phyloP scores from a whole-genome alignment of 768 basidiomycete genomes.

The Obba rivulosa region DNA sequence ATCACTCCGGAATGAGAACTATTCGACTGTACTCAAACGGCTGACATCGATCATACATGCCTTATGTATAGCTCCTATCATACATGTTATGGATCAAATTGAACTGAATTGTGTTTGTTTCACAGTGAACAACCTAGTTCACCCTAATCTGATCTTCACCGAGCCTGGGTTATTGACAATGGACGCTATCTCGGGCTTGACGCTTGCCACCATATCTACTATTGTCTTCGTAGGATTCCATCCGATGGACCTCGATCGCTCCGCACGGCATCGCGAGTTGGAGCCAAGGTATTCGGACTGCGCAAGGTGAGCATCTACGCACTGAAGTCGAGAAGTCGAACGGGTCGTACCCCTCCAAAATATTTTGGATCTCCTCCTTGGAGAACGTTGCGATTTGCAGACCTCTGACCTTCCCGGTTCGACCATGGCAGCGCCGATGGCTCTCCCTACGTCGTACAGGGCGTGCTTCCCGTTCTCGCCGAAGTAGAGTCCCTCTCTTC shows the following conservation, averaged over 20 bases:
- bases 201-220: conserved; percentile 11
- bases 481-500: conserved; percentile 30
- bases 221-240: conserved; percentile 10
- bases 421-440: conserved; percentile 27
- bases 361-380: conserved; percentile 35
- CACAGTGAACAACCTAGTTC: no score
- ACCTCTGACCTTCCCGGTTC: conserved; percentile 20
- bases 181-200: conserved; percentile 9
- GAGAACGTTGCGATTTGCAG: conserved; percentile 37
- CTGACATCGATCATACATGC: no score
- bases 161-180: background rate
- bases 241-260: conserved; percentile 6
- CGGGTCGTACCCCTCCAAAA: conserved; percentile 18
- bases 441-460: conserved; percentile 26
- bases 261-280: conserved; percentile 18
- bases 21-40: no score
- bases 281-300: conserved; percentile 16
- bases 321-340: background rate
- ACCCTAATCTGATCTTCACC: no score
- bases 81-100: no score
- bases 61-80: no score
- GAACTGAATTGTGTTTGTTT: no score
- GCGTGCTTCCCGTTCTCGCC: conserved; percentile 24
- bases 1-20: no score
- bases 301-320: conserved; percentile 1